phyloP scores from a whole-genome alignment of 768 basidiomycete genomes.

The Paxillus ammoniavirescens region DNA sequence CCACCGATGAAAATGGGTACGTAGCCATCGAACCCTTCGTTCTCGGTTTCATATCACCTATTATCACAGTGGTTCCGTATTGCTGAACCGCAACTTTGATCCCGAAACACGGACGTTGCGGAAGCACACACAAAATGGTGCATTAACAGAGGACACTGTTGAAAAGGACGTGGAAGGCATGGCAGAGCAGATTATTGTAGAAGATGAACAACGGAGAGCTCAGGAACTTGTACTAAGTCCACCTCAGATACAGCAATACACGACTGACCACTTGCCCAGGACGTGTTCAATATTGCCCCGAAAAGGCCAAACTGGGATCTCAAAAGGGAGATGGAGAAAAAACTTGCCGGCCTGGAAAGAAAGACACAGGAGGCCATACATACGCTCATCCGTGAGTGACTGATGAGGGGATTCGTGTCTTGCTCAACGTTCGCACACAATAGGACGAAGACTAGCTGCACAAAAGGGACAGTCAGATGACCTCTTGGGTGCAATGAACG shows the following conservation, averaged over 20 bases:
- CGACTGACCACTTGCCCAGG: conserved; percentile 45
- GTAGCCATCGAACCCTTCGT: conserved; percentile 18
- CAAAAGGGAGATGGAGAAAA: conserved; percentile 91
- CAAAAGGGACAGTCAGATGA: conserved; percentile 82
- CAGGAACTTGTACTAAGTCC: conserved; percentile 79
- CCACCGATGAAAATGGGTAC: conserved; percentile 40
- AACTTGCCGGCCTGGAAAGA: conserved; percentile 82
- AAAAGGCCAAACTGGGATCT: conserved; percentile 97
- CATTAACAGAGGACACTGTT: conserved; percentile 74
- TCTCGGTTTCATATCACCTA: conserved; percentile 15
- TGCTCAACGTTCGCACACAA: conserved; percentile 4
- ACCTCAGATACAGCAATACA: not conserved
- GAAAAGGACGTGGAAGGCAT: conserved; percentile 83
- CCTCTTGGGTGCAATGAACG: conserved; percentile 80
- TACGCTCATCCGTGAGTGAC: conserved; percentile 80
- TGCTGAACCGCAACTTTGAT: conserved; percentile 85
- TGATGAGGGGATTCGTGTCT: not conserved
- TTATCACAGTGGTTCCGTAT: conserved; percentile 41
- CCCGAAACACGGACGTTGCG: conserved; percentile 78
- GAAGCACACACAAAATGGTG: conserved; percentile 60
- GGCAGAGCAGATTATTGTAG: conserved; percentile 78
- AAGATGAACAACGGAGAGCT: conserved; percentile 81
- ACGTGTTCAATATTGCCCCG: conserved; percentile 95
- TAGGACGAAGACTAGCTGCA: conserved; percentile 76
- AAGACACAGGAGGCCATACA: conserved; percentile 92